These are phyloP conservation scores for Pseudopyricularia cyperi DNA, from an alignment of 2,329 filamentous ascomycete species.

Conservation along the genomic window DNA sequence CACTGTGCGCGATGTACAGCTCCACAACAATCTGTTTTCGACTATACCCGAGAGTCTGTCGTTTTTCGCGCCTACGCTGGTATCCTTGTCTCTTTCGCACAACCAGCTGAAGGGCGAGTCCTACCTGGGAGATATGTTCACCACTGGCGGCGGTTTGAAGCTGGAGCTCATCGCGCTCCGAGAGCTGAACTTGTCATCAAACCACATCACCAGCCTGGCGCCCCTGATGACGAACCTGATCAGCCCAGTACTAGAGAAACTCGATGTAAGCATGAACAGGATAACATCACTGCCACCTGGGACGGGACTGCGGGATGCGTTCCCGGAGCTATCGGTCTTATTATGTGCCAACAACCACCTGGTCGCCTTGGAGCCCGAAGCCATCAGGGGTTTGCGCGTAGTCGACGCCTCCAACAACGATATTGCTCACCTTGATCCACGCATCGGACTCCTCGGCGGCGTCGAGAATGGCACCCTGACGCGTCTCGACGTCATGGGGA, in stretches of 20 bases:
- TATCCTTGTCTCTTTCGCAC: slow-evolving; percentile 59
- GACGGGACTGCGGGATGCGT: slow-evolving; percentile 43
- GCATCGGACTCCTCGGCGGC: slow-evolving; percentile 61
- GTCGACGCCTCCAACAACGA: slow-evolving; percentile 79
- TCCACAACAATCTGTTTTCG: slow-evolving; percentile 68
- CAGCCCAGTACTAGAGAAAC: slow-evolving; percentile 62
- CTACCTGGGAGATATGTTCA: slow-evolving; percentile 37
- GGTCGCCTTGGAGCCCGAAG: slow-evolving; percentile 56
- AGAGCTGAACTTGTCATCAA: slow-evolving; percentile 63
- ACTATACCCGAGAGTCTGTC: slow-evolving; percentile 57
- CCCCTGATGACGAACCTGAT: slow-evolving; percentile 52
- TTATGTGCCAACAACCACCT: slow-evolving; percentile 72
- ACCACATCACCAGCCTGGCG: slow-evolving; percentile 58
- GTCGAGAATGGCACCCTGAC: slow-evolving; percentile 59
- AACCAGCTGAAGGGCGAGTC: slow-evolving; percentile 55
- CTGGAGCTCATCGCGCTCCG: slow-evolving; percentile 61
- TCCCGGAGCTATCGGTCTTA: slow-evolving; percentile 58
- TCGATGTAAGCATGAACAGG: slow-evolving; percentile 78
- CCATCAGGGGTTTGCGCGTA: slow-evolving; percentile 59
- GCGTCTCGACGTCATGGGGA: slow-evolving; percentile 67
- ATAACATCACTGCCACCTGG: slow-evolving; percentile 51
- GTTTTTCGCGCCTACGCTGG: slow-evolving; percentile 58
- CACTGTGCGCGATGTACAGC: slow-evolving; percentile 43
- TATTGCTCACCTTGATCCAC: slow-evolving; percentile 67
- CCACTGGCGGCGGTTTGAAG: slow-evolving; percentile 28